Base-by-base conservation (phyloP, 129 eudicot genomes). In the Centrapalus pauciflorus region DNA sequence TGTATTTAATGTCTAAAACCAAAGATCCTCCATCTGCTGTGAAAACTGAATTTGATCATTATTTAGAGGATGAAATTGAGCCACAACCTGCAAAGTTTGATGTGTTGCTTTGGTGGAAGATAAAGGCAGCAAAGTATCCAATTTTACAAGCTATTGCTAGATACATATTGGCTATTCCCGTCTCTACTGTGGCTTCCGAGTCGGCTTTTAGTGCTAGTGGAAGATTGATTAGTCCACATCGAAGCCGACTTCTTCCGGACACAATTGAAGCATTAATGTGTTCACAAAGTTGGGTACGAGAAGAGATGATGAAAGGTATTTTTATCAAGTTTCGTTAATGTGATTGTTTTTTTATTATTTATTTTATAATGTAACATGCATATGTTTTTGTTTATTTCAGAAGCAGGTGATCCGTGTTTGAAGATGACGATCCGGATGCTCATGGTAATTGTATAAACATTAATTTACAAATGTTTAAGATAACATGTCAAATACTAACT, bases 91-190 rank as follows among this genome's bases (percentile, higher is more conserved):
- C 38, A 7, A 49, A 40, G 8, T 63, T 73, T 73, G 78, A 73
- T 38, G 13, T 52, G 4, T 52, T 73, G 48, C 12, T 29, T 9
- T 61, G 63, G 69, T 72, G 64, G 70, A 72, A 61, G 33, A 7
- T 21, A 8, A 63, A 19, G 23, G 55, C 10, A 12, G 7, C 0
- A 1, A 72, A 62, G 3, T 72, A 72, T 72, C 77, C 28, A 7
- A 40, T 27, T 9, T 8, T 73, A 1, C 71, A 46, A 50, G 51
- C 5, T 2, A 23, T 71, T 32, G 54, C 61, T 30, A 46, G 49
- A 13, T 51, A 72, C 52, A 20, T 72, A 10, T 48, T 61, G n/a
- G 38, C 50, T 27, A 45, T 58, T 43, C 24, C 64, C 1, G 54
- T 55, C 30, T 54, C 37, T 8, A 40, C 57, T 3, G 50, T 71